Evolutionary conservation across 148 eudicot species (phyloP).

Genomic region (Amaranthus hypochondriacus): DNA sequence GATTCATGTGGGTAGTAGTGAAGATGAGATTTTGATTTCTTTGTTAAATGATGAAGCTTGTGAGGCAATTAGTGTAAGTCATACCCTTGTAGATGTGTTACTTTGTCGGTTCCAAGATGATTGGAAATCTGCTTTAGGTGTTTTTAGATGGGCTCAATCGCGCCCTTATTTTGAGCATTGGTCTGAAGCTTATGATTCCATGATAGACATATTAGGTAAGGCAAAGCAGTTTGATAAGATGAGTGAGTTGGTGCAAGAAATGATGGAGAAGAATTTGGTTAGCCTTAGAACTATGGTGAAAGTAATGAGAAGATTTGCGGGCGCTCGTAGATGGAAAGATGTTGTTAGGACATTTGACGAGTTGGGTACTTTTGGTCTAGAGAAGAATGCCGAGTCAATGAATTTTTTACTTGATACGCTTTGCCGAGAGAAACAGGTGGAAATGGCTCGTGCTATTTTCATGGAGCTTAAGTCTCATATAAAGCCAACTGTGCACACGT

Average conservation of each 20-base stretch:
- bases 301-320: slow-evolving; percentile 75
- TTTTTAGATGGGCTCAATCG: slow-evolving; percentile 67
- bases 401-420: slow-evolving; percentile 81
- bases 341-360: slow-evolving; percentile 61
- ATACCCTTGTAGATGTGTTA: slow-evolving; percentile 40
- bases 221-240: slow-evolving; percentile 68
- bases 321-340: slow-evolving; percentile 69
- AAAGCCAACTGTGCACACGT: slow-evolving; percentile 63
- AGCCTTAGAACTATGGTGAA: slow-evolving; percentile 56
- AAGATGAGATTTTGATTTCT: slow-evolving; percentile 38
- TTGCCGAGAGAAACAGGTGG: slow-evolving; percentile 80
- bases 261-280: slow-evolving; percentile 41
- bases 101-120: slow-evolving; percentile 64
- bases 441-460: slow-evolving; percentile 67
- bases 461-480: slow-evolving; percentile 63
- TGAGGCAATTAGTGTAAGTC: slow-evolving; percentile 33
- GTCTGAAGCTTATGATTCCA: slow-evolving; percentile 48
- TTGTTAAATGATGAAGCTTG: slow-evolving; percentile 44
- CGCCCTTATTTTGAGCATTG: slow-evolving; percentile 40
- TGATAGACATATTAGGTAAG: slow-evolving; percentile 89
- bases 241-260: slow-evolving; percentile 56
- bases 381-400: slow-evolving; percentile 73
- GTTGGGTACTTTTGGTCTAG: slow-evolving; percentile 54
- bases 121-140: slow-evolving; percentile 73
- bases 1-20: slow-evolving; percentile 34